Base-by-base conservation (phyloP, 2,329 filamentous ascomycete species). In the Fusarium papillatum region DNA sequence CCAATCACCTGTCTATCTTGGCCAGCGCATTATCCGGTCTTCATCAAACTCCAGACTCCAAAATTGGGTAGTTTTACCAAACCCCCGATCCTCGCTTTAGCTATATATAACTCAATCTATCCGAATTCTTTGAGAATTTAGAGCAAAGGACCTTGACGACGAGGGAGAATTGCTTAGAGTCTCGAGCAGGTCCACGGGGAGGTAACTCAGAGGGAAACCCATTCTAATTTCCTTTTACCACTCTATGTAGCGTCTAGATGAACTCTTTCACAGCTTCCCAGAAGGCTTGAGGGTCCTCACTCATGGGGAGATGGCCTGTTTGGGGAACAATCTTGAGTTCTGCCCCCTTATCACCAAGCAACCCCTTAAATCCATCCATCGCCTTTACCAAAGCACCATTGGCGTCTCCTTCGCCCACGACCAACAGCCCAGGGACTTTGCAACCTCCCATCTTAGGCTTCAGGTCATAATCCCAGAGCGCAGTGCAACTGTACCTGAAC, bases 281-380 rank as follows among this genome's bases (percentile, higher is more conserved):
- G 81, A 96, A 95, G 6, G 88, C 91, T 68, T 87, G 84, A 0
- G 94, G 92, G 76, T 91, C 90, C 84, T 97, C 95, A 60, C 92
- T 92, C 94, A 97, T 97, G 1, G 95, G 95, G 79, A 98, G 84
- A 85, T 98, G 95, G 0, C 95, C 95, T 0, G 95, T 92, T 11
- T 88, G 86, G 0, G 94, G 90, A 13, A 97, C 90, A 69, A 94
- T 83, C 81, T 89, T 91, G 75, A 95, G 88, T 70, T 90, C 88
- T 0, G 88, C 89, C 0, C 89, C 90, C 0, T 83, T 81, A 13
- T 85, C 82, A 0, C 93, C 92, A 50, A 95, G 82, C 22, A 85
- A 81, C 0, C 84, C 87, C 66, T 88, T 91, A 88, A 96, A 95
- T 17, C 91, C 91, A 66, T 93, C 91, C 95, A 98, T 97, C 6